Base-by-base conservation (phyloP, 176 grass and related monocot genomes). In the Triticum turgidum region DNA sequence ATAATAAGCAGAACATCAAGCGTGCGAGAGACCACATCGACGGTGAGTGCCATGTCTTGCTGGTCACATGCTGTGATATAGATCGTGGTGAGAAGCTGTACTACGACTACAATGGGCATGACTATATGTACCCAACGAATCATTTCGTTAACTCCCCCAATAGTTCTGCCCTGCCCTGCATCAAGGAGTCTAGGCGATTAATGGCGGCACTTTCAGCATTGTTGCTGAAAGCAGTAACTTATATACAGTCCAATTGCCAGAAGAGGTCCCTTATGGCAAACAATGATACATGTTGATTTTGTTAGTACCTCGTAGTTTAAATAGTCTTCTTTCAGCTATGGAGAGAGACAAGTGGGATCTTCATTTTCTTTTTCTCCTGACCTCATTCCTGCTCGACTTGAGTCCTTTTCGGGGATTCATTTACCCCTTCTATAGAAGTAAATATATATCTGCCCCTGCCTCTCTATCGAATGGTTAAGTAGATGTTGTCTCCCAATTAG, bases 71-170 rank as follows among this genome's bases (percentile, higher is more conserved):
- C 38, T 92, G 92, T 70, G 91, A 94, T 90, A 97, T 97, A 82
- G 73, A 78, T 87, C 72, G 76, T 30, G 92, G 92, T 76, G 95
- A 94, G 78, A 94, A 86, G 82, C 81, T 97, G 82, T 97, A 97
- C 86, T 97, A 93, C 77, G 95, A 97, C 68, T 97, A 97, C 87
- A 97, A 97, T 41, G 95, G 91, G 69, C 90, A 93, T 29, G 95
- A 91, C 70, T 73, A 97, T 61, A 92, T 87, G 7, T 94, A 97
- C 67, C 95, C 92, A 41, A 97, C 92, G 69, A 84, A 93, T 34
- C 91, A 97, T 91, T 97, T 97, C 80, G 27, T 93, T 66, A 73
- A 88, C 78, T 47, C 27, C 4, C 34, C 4, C 34, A 58, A 69
- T 63, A 34, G 44, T 81, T 84, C 65, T 66, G 29, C 56, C 67